These are phyloP conservation scores for Ichthyophonus hoferi DNA, from an alignment of 208 protist species.

Conservation along the genomic window DNA sequence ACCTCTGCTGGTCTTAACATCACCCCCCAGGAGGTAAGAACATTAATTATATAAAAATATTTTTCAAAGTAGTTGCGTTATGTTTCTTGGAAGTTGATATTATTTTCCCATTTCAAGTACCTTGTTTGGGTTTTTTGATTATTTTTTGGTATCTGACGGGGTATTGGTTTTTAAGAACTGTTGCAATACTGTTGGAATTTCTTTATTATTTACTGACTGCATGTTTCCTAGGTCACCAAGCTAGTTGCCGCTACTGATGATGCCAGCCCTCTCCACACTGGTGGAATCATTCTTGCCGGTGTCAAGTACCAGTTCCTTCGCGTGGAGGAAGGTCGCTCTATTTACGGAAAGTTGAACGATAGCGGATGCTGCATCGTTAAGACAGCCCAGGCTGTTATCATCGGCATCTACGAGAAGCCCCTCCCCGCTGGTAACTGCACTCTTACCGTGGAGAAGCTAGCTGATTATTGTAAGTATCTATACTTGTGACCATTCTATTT, in stretches of 20 bases:
- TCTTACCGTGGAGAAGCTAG: constrained; percentile 61
- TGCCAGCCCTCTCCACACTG: constrained; percentile 39
- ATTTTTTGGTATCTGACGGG: too few relatives aligned
- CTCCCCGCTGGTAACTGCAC: constrained; percentile 40
- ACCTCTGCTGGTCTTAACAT: constrained; percentile 52
- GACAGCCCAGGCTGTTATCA: constrained; percentile 56
- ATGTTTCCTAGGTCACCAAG: too few relatives aligned
- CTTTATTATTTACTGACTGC: too few relatives aligned
- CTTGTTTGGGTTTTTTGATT: too few relatives aligned
- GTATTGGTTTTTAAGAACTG: too few relatives aligned
- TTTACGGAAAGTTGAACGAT: constrained; percentile 62
- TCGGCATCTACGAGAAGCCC: constrained; percentile 63
- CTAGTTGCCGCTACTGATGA: constrained; percentile 5
- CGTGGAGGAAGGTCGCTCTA: constrained; percentile 45
- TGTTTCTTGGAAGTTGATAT: too few relatives aligned
- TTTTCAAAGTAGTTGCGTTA: too few relatives aligned
- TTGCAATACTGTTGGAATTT: too few relatives aligned
- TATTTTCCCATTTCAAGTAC: too few relatives aligned
- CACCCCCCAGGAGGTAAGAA: not conserved
- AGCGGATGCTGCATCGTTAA: constrained; percentile 56
- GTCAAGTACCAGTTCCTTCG: constrained; percentile 64
- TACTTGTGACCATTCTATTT: too few relatives aligned
- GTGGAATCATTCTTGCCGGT: constrained; percentile 57
- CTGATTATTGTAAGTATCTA: constrained; percentile 55
- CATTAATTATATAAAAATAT: too few relatives aligned